Base-by-base conservation (phyloP, 2,329 filamentous ascomycete species). In the Cyphellophora europaea region DNA sequence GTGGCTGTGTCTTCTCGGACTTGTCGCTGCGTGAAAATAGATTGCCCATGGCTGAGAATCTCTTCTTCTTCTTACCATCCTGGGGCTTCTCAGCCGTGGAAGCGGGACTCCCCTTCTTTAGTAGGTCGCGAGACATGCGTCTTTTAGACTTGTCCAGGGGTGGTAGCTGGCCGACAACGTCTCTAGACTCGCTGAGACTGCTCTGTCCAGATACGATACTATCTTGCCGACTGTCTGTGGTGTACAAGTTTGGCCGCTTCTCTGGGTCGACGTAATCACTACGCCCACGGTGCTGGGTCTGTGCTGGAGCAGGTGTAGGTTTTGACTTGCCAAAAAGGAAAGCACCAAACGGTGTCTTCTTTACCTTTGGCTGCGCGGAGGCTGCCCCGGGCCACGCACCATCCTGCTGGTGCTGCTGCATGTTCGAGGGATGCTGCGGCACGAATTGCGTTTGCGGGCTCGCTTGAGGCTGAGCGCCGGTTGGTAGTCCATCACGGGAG, bases 131-230 rank as follows among this genome's bases (percentile, higher is more conserved):
- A 16, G 27, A 30, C 10, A 30, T 13, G 27, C 11, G 5, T 30
- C n/a, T 30, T 10, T 30, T 13, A 13, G 15, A 15, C 5, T 3
- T 12, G 3, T 13, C n/a, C 10, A 16, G 18, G 11, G 39, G 27
- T 16, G 36, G 38, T 16, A 37, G 36, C 12, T 43, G 43, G 18
- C 40, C 36, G n/a, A 41, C 15, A 11, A 37, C 38, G 19, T 43
- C 41, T 17, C 37, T 28, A 11, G 30, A 18, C n/a, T 27, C 35
- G 13, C 27, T 14, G 25, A 40, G 18, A 31, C 41, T 35, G 23
- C 38, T 42, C n/a, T 37, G 41, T 15, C 42, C 31, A n/a, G 44
- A 47, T 5, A 39, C 40, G 18, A 37, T 37, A 37, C 44, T 44
- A 17, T 43, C 41, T 13, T 38, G 38, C 12, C 34, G 33, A 29